Evolutionary conservation across 2,329 filamentous ascomycete genomes (phyloP), one percentile per base, ranked within the genome.

Genomic region (Fusarium denticulatum): DNA sequence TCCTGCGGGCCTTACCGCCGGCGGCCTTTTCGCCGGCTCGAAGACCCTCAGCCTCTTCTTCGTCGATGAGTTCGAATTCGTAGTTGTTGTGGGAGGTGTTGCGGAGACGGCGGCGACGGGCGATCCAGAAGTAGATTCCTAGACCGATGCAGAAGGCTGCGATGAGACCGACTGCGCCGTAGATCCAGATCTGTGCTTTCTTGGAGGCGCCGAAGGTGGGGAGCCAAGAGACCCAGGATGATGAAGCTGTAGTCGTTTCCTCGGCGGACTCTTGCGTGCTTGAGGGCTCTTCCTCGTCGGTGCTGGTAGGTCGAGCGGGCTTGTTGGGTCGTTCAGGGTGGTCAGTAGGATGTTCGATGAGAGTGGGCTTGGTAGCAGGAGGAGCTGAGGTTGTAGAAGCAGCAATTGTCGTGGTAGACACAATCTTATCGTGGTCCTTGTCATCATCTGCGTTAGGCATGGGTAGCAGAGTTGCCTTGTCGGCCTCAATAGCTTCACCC

Each of bases 141-240:
- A 99, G 88, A 7, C 92, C 93, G 63, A 86, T 83, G 81, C 95
- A 95, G 86, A 99, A 99, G 56, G 93, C 85, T 18, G 93, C 85
- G 72, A 99, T 99, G 26, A 98, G 89, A n/a, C 88, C 90, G 28
- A 96, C 84, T 7, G 95, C 91, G 64, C 94, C 95, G 81, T 91
- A 98, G 76, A 99, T 97, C 96, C 96, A 99, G 68, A 93, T 89
- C 80, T 97, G 94, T 0, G 95, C 97, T 79, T 90, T 90, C 76
- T 94, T 94, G 14, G 93, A 95, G 42, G 95, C 92, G 60, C 95
- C 94, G 78, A 98, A 97, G 3, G 94, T 96, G 1, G 96, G 95
- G 80, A 98, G 92, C 86, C 93, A 95, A 2, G 95, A 95, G 24
- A 98, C 87, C 90, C 90, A 92, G 69, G 94, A 93, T 68, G 87